Evolutionary conservation across 768 basidiomycete species (phyloP).

Genomic region (Hypsizygus marmoreus): DNA sequence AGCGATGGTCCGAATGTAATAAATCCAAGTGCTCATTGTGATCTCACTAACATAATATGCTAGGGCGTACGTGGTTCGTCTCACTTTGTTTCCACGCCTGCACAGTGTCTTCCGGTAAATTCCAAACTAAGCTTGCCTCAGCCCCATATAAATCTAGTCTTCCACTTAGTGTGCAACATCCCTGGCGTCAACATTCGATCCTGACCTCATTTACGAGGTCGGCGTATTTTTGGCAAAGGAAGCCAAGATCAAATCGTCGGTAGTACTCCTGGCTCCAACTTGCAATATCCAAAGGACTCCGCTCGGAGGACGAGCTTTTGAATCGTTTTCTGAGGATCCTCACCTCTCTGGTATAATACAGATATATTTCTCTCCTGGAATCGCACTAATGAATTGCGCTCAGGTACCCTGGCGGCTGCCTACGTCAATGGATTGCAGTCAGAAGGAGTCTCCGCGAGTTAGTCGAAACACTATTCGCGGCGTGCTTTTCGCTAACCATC

Average conservation of each 20-base stretch:
- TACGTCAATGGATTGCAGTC: slow-evolving; percentile 72
- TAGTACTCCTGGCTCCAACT: slow-evolving; percentile 69
- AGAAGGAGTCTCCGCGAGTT: slow-evolving; percentile 62
- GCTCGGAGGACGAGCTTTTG: slow-evolving; percentile 63
- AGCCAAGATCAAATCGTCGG: slow-evolving; percentile 64
- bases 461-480: slow-evolving; percentile 13
- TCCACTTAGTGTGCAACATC: slow-evolving; percentile 58
- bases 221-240: slow-evolving; percentile 66
- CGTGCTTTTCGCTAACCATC: background rate
- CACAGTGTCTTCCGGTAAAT: slow-evolving; percentile 65
- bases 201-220: slow-evolving; percentile 52
- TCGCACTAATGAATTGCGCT: slow-evolving; percentile 13
- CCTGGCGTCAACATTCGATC: slow-evolving; percentile 71
- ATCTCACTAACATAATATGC: slow-evolving; percentile 4
- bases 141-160: background rate
- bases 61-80: slow-evolving; percentile 70
- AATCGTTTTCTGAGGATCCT: slow-evolving; percentile 75
- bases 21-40: slow-evolving; percentile 1
- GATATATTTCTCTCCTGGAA: background rate
- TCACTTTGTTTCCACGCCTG: slow-evolving; percentile 64
- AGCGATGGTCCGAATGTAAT: slow-evolving; percentile 68
- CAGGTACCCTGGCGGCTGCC: slow-evolving; percentile 61
- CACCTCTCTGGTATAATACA: slow-evolving; percentile 53
- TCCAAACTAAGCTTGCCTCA: background rate
- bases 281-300: slow-evolving; percentile 75